Evolutionary conservation across 169 alveolate species (phyloP), one percentile per base, ranked within the genome.

Genomic region (Plasmodium knowlesi): DNA sequence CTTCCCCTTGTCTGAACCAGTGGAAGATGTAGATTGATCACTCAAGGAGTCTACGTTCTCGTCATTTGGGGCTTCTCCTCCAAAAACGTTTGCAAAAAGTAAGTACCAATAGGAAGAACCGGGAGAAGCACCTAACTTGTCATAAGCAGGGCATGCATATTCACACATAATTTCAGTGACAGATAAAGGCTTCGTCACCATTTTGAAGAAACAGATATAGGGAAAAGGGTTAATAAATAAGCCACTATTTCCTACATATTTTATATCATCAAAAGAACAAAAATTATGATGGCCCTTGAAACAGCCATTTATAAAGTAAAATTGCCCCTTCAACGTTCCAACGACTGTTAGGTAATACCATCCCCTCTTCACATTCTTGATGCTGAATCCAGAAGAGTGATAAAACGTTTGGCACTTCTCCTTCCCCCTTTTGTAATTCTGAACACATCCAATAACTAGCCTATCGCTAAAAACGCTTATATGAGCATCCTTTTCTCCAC

Each of bases 191-290:
- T 80, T 78, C 19, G 71, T 61, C 46, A 79, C 28, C 32, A 88
- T 46, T 80, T 79, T 50, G 34, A 88, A 10, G 30, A 88, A 88
- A 78, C 81, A 88, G 3, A 88, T 78, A 78, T 57, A 78, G 1
- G 89, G 73, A 79, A 76, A 88, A 8, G 94, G 94, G 34, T 88
- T 88, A 28, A 79, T 79, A 88, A 78, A 88, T 50, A 88, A 43
- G 46, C 94, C 57, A 78, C 83, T 88, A 78, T 88, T 88, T 57
- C 88, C 84, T 54, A 88, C 81, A 79, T 88, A 88, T 57, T 88
- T 88, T 61, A 88, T 79, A 88, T 79, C 81, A 57, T 88, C 94
- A 88, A 79, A 78, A 50, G 94, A 79, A 50, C 94, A 88, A 67
- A 78, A 88, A 57, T 54, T 78, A 78, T 88, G 94, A 88, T 79